phyloP scores from a whole-genome alignment of 2,329 filamentous ascomycete species.

The Keithomyces neogunnii region DNA sequence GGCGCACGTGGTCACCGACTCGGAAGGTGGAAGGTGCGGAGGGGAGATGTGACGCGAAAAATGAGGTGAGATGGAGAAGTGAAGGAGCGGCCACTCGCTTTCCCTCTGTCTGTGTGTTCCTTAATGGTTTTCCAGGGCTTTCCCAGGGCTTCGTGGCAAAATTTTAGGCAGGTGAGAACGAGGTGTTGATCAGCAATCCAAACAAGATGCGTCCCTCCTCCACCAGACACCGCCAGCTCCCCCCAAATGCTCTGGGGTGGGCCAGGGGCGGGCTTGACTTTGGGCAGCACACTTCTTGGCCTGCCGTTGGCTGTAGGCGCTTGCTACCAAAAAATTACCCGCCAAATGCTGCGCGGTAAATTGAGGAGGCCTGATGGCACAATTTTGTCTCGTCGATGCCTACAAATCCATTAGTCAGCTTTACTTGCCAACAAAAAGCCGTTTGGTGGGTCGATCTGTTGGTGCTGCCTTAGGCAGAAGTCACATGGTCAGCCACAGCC shows the following conservation, averaged over 20 bases:
- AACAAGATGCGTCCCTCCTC: slow-evolving; percentile 2
- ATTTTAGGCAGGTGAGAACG: background rate
- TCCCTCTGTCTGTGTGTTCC: background rate
- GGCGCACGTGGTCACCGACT: slow-evolving; percentile 5
- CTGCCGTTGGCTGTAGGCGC: background rate
- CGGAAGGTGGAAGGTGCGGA: background rate
- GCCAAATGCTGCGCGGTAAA: background rate
- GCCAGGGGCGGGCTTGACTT: background rate
- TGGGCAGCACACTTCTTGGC: background rate
- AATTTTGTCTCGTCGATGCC: background rate
- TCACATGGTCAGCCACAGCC: background rate
- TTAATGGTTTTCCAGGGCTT: background rate
- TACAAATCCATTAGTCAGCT: no score
- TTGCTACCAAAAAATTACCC: background rate
- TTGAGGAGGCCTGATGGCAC: background rate
- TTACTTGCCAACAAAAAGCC: no score
- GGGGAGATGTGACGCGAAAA: background rate
- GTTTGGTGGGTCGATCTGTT: no score
- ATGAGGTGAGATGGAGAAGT: background rate
- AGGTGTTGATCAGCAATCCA: slow-evolving; percentile 5
- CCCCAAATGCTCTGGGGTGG: background rate
- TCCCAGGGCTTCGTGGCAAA: background rate
- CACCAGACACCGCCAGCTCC: background rate
- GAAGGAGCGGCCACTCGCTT: background rate
- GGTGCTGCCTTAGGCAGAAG: no score